Evolutionary conservation across 805 yeast species (phyloP).

Genomic region (Ogataea polymorpha): DNA sequence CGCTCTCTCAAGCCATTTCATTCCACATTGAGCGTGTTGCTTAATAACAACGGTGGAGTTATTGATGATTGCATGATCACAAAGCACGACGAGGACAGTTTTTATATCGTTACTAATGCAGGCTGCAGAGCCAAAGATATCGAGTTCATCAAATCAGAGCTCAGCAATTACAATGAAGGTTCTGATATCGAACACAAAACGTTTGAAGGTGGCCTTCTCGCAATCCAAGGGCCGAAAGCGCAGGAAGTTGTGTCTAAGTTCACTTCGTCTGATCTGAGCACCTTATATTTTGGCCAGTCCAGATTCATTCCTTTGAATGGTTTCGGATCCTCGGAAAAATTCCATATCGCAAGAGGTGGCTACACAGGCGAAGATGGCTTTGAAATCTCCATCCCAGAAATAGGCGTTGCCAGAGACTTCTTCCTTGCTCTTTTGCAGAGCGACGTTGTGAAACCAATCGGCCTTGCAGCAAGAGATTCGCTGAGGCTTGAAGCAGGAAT

Average conservation of each 20-base stretch:
- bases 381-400: slow-evolving; percentile 75
- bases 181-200: slow-evolving; percentile 35
- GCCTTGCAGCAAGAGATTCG: slow-evolving; percentile 97
- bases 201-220: slow-evolving; percentile 74
- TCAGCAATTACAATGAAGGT: slow-evolving; percentile 32
- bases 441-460: slow-evolving; percentile 73
- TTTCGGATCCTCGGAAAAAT: slow-evolving; percentile 38
- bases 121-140: slow-evolving; percentile 86
- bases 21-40: slow-evolving; percentile 74
- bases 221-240: slow-evolving; percentile 91
- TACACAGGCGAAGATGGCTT: slow-evolving; percentile 99
- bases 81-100: slow-evolving; percentile 68
- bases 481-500: slow-evolving; percentile 95
- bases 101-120: slow-evolving; percentile 92
- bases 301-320: slow-evolving; percentile 43
- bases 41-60: slow-evolving; percentile 74
- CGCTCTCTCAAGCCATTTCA: slow-evolving; percentile 49
- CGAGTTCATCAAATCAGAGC: slow-evolving; percentile 55
- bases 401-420: slow-evolving; percentile 53
- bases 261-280: slow-evolving; percentile 54
- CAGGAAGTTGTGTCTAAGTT: slow-evolving; percentile 61
- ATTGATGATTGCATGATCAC: slow-evolving; percentile 92
- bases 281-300: slow-evolving; percentile 73
- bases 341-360: slow-evolving; percentile 91
- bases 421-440: slow-evolving; percentile 56